These are phyloP conservation scores for Lepidopterella palustris DNA, from an alignment of 495 filamentous ascomycete genomes.

Conservation along the genomic window DNA sequence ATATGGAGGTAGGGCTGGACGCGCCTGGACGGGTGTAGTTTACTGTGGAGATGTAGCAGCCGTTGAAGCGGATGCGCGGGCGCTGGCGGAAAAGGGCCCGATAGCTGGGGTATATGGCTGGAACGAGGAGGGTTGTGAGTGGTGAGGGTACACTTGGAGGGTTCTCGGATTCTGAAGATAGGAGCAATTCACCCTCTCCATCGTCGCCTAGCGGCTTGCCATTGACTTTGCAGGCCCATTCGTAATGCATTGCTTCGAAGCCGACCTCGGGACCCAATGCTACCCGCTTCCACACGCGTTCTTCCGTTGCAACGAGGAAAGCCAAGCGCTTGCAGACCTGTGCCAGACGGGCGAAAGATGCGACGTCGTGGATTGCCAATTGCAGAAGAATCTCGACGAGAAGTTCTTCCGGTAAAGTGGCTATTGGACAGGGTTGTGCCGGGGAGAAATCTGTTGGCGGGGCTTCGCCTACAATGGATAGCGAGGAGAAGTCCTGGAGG, in stretches of 20 bases:
- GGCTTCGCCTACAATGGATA: constrained; percentile 55
- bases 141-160: background rate
- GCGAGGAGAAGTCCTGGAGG: constrained; percentile 62
- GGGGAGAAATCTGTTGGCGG: constrained; percentile 58
- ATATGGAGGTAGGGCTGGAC: constrained; percentile 47
- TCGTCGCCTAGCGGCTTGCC: constrained; percentile 28
- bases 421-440: constrained; percentile 68
- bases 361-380: constrained; percentile 69
- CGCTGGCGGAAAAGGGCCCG: constrained; percentile 67
- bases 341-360: constrained; percentile 68
- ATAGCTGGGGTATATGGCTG: constrained; percentile 42
- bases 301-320: constrained; percentile 75
- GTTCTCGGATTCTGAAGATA: background rate
- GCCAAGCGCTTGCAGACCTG: constrained; percentile 83
- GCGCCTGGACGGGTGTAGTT: constrained; percentile 87
- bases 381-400: constrained; percentile 65
- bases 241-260: constrained; percentile 78
- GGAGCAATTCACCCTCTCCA: constrained; percentile 15
- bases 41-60: constrained; percentile 90
- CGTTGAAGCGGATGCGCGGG: constrained; percentile 86
- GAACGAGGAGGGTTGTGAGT: constrained; percentile 38
- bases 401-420: constrained; percentile 73
- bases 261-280: constrained; percentile 65
- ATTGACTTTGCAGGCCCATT: constrained; percentile 57
- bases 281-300: constrained; percentile 80